Evolutionary conservation across 106 monocot species (phyloP).

Genomic region (Allium sativum): DNA sequence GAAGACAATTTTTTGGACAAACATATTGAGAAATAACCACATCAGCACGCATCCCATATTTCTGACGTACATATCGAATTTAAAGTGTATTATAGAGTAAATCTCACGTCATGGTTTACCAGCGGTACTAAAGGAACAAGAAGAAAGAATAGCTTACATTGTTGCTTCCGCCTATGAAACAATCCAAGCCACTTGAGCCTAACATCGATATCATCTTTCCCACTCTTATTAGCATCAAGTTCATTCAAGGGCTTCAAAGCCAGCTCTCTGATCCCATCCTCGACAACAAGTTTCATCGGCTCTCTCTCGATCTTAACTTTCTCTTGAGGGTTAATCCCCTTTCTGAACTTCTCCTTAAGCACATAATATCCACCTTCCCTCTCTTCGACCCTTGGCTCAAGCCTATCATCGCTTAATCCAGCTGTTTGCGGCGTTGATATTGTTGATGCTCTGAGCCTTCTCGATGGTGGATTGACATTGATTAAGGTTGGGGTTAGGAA

Average conservation of each 20-base stretch:
- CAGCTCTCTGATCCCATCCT: constrained; percentile 54
- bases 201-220: constrained; percentile 80
- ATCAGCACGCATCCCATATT: too few relatives aligned
- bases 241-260: constrained; percentile 48
- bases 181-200: constrained; percentile 99
- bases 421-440: constrained; percentile 3
- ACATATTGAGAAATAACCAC: too few relatives aligned
- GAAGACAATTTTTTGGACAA: too few relatives aligned
- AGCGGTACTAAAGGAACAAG: background rate
- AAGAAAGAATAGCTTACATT: constrained; percentile 31
- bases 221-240: constrained; percentile 45
- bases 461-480: background rate
- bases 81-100: background rate
- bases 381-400: constrained; percentile 75
- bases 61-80: too few relatives aligned
- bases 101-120: background rate
- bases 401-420: constrained; percentile 8
- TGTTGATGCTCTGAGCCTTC: background rate
- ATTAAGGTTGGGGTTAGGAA: constrained; percentile 5
- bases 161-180: constrained; percentile 95
- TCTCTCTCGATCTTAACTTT: constrained; percentile 88
- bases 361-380: constrained; percentile 65
- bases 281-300: constrained; percentile 62
- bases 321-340: constrained; percentile 80
- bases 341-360: constrained; percentile 69